A percentile compares a stretch with the other conserved stretches of the same genome.
Conservation (phyloP, 2,329 filamentous ascomycete species). For the Thielaviopsis ethacetica region DNA sequence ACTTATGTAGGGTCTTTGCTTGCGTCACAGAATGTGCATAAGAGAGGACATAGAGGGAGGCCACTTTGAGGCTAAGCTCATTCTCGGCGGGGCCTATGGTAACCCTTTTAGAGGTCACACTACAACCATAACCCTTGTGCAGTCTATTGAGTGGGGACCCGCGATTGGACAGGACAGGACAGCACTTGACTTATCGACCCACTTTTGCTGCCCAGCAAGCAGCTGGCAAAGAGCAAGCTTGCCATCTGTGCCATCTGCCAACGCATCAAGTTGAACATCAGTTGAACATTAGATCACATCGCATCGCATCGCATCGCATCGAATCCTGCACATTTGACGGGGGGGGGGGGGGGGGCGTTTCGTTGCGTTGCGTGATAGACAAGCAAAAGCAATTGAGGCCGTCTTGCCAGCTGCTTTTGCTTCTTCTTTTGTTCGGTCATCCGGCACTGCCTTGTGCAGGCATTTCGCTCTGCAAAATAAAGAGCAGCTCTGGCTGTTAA, state of each 20-base stretch:
- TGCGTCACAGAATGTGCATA: neutral
- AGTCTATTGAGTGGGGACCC: neutral
- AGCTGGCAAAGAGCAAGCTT: neutral
- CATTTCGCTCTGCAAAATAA: neutral
- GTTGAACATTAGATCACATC: too few species aligned
- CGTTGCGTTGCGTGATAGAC: neutral
- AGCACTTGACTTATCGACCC: neutral
- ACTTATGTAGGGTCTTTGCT: neutral
- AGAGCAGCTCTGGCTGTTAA: neutral
- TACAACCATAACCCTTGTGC: neutral
- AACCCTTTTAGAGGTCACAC: neutral
- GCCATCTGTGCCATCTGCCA: neutral
- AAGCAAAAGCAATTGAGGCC: neutral
- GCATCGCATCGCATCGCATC: too few species aligned
- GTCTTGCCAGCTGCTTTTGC: neutral
- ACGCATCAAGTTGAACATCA: neutral
- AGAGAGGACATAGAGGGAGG: neutral
- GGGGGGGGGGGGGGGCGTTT: too few species aligned
- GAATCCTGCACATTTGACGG: neutral
- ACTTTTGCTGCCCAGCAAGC: neutral
- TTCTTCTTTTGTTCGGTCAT: neutral
- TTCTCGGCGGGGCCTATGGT: neutral
- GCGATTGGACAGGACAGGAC: neutral
- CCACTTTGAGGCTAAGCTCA: neutral
- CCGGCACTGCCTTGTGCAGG: neutral